These are phyloP conservation scores for Gnomoniopsis sp. DNA, from an alignment of 2,329 filamentous ascomycete genomes.

Conservation along the genomic window DNA sequence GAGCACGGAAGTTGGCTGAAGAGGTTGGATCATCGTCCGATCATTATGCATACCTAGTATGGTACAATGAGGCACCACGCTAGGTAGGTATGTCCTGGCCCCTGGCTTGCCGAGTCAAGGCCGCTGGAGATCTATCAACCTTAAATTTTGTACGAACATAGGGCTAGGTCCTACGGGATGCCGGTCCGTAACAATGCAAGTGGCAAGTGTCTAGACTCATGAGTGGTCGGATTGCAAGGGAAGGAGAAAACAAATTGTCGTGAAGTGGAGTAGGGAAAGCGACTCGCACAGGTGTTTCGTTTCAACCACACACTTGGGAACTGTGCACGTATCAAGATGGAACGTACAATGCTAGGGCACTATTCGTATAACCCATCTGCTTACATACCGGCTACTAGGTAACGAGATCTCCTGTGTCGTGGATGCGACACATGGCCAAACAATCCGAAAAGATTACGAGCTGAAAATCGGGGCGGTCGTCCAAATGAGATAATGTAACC, in stretches of 20 bases:
- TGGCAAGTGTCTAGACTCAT: background rate
- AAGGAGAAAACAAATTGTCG: background rate
- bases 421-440: too few relatives aligned
- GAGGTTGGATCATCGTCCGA: background rate
- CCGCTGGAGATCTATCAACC: slow-evolving; percentile 5
- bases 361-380: background rate
- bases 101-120: background rate
- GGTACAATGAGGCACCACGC: background rate
- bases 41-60: background rate
- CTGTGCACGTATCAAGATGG: slow-evolving; percentile 9
- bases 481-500: background rate
- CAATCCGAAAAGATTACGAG: background rate
- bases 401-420: background rate
- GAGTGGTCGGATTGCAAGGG: background rate
- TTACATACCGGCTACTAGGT: background rate
- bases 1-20: background rate
- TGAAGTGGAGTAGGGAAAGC: background rate
- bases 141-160: background rate
- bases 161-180: background rate
- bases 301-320: slow-evolving; percentile 3
- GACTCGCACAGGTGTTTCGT: slow-evolving; percentile 11
- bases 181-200: background rate
- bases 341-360: background rate
- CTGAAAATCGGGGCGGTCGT: background rate
- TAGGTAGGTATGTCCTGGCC: background rate